Conservation (phyloP, 1,284 basidiomycete genomes). For the Trametes pubescens region DNA sequence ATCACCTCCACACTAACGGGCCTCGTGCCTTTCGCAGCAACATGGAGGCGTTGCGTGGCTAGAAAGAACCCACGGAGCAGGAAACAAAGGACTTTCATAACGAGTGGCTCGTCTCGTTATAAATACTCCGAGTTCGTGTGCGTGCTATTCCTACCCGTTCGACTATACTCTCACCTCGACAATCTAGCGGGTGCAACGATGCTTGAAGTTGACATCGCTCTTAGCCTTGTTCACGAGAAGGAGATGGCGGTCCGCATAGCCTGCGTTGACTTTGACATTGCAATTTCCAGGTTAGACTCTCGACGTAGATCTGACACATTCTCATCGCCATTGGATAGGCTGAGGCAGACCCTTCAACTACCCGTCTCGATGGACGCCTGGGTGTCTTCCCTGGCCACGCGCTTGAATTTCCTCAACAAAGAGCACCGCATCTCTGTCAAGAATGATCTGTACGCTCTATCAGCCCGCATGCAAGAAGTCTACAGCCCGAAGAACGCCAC, state of each 20-base stretch:
- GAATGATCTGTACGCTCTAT: not conserved
- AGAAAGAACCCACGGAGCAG: too few relatives aligned
- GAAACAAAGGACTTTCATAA: too few relatives aligned
- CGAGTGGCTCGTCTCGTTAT: too few relatives aligned
- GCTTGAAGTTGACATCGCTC: not conserved
- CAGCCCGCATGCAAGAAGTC: not conserved
- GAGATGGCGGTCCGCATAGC: not conserved
- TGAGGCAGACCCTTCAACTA: not conserved
- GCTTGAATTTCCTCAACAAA: not conserved
- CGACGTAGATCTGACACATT: not conserved
- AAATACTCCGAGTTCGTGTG: too few relatives aligned
- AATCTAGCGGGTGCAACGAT: not conserved
- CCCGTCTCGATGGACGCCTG: not conserved
- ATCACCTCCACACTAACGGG: too few relatives aligned
- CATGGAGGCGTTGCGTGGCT: too few relatives aligned
- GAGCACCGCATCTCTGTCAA: not conserved
- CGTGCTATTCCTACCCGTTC: too few relatives aligned
- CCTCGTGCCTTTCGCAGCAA: too few relatives aligned
- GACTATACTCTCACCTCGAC: too few relatives aligned
- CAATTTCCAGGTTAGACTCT: not conserved
- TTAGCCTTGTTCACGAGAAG: not conserved
- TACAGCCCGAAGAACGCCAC: not conserved
- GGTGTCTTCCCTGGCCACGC: not conserved
- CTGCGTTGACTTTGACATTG: not conserved
- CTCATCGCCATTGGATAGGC: not conserved